Conservation (phyloP, 345 rosid genomes). For the Adansonia digitata region DNA sequence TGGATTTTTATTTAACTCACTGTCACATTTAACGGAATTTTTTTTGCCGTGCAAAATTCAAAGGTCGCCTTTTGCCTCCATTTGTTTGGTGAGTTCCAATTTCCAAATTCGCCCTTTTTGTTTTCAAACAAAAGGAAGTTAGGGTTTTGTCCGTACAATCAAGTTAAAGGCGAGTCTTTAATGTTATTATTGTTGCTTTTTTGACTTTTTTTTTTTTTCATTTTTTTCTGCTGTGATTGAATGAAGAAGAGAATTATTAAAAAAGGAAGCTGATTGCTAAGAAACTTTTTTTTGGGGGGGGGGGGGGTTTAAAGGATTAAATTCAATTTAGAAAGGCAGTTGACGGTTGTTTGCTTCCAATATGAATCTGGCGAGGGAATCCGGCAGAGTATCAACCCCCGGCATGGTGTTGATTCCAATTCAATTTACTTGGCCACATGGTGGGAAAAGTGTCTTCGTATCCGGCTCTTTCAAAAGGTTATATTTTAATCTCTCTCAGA, state of each 20-base stretch:
- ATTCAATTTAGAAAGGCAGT: background rate
- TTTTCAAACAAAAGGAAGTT: background rate
- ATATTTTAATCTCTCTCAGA: background rate
- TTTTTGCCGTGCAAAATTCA: background rate
- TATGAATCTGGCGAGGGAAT: conserved; percentile 33
- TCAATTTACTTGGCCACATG: conserved; percentile 67
- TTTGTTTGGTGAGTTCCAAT: conserved; percentile 2
- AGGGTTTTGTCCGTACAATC: conserved; percentile 3
- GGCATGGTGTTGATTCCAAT: conserved; percentile 29
- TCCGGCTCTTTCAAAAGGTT: conserved; percentile 64
- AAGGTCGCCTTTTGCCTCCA: conserved; percentile 3
- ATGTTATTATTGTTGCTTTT: background rate
- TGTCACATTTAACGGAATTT: background rate
- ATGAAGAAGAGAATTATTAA: background rate
- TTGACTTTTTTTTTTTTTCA: background rate
- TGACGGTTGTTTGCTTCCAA: conserved; percentile 35
- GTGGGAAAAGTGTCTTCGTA: conserved; percentile 53
- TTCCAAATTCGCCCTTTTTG: background rate
- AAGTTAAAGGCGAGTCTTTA: background rate
- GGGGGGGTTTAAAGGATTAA: background rate
- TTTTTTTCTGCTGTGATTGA: background rate
- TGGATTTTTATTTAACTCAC: conserved; percentile 4
- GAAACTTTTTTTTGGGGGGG: background rate
- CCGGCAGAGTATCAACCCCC: conserved; percentile 20
- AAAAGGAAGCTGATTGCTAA: background rate